Percentiles rank a stretch among this genome's conserved stretches.
Conservation (phyloP, 495 filamentous ascomycete species). For the Aspergillus heteromorphus region DNA sequence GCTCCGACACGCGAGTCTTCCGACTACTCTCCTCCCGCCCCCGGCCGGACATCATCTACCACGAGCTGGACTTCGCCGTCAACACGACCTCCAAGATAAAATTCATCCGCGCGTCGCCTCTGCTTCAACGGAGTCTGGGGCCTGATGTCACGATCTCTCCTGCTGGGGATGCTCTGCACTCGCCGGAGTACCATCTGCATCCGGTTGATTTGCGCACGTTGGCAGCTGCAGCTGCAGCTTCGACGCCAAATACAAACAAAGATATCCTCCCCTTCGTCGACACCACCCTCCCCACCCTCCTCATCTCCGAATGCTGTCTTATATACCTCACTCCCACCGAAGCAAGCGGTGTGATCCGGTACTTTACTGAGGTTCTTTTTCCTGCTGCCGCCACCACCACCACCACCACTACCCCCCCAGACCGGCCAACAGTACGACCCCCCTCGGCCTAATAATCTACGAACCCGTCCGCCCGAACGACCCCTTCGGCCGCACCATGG, state of each 20-base stretch:
- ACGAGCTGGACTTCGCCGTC: conserved; percentile 85
- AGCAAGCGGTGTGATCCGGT: conserved; percentile 58
- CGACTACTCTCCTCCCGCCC: conserved; percentile 49
- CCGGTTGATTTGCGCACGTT: conserved; percentile 74
- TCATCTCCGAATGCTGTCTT: conserved; percentile 92
- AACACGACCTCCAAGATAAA: conserved; percentile 63
- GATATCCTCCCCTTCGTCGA: conserved; percentile 37
- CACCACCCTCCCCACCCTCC: conserved; percentile 62
- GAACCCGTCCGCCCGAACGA: conserved; percentile 82
- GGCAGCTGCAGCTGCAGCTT: background rate
- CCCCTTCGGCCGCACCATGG: conserved; percentile 85
- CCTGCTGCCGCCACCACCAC: background rate
- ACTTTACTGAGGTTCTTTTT: conserved; percentile 52
- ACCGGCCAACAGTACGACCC: no score
- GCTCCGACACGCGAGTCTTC: conserved; percentile 85
- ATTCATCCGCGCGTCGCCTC: conserved; percentile 38
- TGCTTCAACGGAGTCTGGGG: conserved; percentile 27
- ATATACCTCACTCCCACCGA: conserved; percentile 68
- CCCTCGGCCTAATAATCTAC: conserved; percentile 70
- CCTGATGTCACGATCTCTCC: conserved; percentile 30
- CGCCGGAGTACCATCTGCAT: conserved; percentile 63
- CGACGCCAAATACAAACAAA: no score
- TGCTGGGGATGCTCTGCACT: conserved; percentile 37
- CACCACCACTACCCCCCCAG: no score
- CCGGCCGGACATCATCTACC: conserved; percentile 57